Evolutionary conservation across 148 eudicot genomes (phyloP).

Genomic region (Cornus florida): DNA sequence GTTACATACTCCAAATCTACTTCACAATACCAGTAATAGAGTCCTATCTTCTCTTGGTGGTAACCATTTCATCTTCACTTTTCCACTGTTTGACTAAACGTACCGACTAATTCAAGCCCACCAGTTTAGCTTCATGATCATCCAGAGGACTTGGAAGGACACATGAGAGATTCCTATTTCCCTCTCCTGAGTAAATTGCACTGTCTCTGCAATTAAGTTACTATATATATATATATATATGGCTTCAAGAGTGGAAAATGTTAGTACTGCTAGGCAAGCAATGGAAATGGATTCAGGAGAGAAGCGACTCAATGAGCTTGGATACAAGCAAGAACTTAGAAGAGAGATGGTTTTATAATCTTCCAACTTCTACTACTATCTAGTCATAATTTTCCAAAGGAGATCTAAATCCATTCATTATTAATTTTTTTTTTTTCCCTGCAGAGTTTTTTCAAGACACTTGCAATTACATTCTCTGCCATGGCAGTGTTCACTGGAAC

Average conservation of each 20-base stretch:
- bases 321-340: conserved; percentile 67
- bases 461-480: conserved; percentile 61
- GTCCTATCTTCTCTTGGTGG: too few species aligned
- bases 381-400: too few species aligned
- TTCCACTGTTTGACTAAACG: too few species aligned
- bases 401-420: too few species aligned
- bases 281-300: conserved; percentile 60
- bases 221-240: not conserved
- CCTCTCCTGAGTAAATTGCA: not conserved
- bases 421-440: not conserved
- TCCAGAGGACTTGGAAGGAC: not conserved
- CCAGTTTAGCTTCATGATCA: not conserved
- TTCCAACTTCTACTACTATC: not conserved
- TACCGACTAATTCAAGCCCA: not conserved
- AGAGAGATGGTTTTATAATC: conserved; percentile 48
- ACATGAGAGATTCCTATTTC: not conserved
- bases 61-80: too few species aligned
- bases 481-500: conserved; percentile 64
- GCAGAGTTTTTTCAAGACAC: conserved; percentile 59
- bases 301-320: conserved; percentile 62
- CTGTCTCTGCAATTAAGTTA: too few species aligned
- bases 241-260: conserved; percentile 3
- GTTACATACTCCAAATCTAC: too few species aligned
- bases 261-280: not conserved
- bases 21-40: too few species aligned